phyloP scores from a whole-genome alignment of 73 alveolate species.

The Paramecium sonneborni region DNA sequence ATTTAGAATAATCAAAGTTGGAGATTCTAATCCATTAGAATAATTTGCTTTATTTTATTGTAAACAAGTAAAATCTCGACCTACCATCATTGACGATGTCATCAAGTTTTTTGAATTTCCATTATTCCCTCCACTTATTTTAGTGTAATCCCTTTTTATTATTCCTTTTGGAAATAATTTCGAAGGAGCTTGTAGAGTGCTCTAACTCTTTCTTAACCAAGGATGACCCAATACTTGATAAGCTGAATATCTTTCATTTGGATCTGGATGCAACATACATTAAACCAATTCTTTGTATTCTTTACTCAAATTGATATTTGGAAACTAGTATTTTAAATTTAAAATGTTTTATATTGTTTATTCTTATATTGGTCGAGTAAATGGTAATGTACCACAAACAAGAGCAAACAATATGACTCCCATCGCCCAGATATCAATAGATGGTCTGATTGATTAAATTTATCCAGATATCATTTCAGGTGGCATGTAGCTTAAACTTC shows the following conservation, averaged over 20 bases:
- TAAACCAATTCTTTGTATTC: not conserved
- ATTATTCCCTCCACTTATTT: not conserved
- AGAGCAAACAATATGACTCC: slow-evolving; percentile 58
- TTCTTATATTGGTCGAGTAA: slow-evolving; percentile 29
- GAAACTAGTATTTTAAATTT: not conserved
- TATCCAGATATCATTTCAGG: slow-evolving; percentile 58
- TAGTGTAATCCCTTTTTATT: not conserved
- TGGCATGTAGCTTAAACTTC: slow-evolving; percentile 60
- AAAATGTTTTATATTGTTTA: not conserved
- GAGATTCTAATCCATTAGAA: not conserved
- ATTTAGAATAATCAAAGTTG: not conserved
- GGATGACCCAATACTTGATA: not conserved
- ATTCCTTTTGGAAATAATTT: not conserved
- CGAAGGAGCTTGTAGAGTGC: not conserved
- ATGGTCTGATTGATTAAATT: not conserved
- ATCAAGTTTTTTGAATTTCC: not conserved
- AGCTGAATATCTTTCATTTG: not conserved
- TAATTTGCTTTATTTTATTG: not conserved
- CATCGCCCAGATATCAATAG: slow-evolving; percentile 63
- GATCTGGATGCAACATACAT: not conserved
- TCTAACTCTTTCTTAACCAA: not conserved
- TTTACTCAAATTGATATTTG: not conserved
- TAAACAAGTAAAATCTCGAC: not conserved
- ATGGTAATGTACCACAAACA: slow-evolving; percentile 54
- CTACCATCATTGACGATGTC: not conserved